Conservation (phyloP, 805 yeast genomes). For the Candida jianshihensis region DNA sequence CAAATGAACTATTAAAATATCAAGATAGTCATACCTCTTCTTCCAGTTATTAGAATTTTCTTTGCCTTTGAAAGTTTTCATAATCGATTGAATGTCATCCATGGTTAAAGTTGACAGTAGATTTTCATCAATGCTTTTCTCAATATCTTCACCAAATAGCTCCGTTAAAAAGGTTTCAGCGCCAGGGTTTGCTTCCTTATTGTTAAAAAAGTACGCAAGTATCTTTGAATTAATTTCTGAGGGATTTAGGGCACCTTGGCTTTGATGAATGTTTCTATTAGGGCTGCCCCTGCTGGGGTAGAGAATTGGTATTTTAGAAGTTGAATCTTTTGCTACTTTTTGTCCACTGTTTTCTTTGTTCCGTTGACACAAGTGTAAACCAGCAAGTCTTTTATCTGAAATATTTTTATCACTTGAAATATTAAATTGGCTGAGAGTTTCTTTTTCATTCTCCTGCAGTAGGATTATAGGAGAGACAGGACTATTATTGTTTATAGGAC, state of each 20-base stretch:
- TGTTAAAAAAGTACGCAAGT: not conserved
- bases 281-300: not conserved
- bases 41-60: conserved; percentile 21
- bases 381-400: too few relatives aligned
- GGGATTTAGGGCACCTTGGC: too few relatives aligned
- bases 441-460: not conserved
- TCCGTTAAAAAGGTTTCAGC: conserved; percentile 12
- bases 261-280: too few relatives aligned
- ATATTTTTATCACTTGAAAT: too few relatives aligned
- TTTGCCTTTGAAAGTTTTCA: conserved; percentile 7
- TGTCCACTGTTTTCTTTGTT: not conserved
- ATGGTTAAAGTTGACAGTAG: too few relatives aligned
- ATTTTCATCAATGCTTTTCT: too few relatives aligned
- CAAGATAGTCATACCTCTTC: conserved; percentile 10
- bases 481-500: too few relatives aligned
- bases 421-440: too few relatives aligned
- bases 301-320: not conserved
- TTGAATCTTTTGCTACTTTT: not conserved
- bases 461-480: not conserved
- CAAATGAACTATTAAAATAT: conserved; percentile 14
- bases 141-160: conserved; percentile 16
- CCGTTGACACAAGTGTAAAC: too few relatives aligned
- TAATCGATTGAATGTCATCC: not conserved
- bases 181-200: not conserved
- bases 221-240: not conserved